Conservation (phyloP, 768 basidiomycete species). For the Favolaschia claudopus region DNA sequence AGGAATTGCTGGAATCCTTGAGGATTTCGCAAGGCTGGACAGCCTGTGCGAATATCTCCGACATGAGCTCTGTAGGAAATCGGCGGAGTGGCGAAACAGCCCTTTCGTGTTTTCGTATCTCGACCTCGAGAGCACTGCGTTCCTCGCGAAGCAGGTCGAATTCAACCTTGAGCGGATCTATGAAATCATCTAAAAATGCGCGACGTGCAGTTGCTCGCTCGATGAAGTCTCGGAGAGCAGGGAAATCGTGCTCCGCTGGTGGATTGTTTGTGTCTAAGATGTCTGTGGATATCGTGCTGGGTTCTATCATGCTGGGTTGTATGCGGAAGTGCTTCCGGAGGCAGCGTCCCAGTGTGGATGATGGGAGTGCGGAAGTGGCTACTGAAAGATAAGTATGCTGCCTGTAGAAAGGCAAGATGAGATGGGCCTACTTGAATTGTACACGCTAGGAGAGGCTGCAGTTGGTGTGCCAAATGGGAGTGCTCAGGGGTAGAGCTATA, state of each 20-base stretch:
- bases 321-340: no score
- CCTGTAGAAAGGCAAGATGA: no score
- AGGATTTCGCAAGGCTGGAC: neutral
- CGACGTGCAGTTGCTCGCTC: neutral
- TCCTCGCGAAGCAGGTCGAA: neutral
- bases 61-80: constrained; percentile 2
- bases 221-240: neutral
- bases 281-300: neutral
- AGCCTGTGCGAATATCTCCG: constrained; percentile 1
- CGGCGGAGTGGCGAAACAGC: constrained; percentile 7
- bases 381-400: no score
- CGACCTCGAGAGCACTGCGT: neutral
- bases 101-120: neutral
- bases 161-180: neutral
- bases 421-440: no score
- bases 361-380: no score
- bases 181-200: neutral
- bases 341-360: no score
- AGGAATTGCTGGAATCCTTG: neutral
- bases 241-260: neutral
- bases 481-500: no score
- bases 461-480: no score
- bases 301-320: neutral
- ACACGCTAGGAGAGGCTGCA: no score
- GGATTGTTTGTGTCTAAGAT: neutral